Evolutionary conservation across 352 stramenopile genomes (phyloP).

Genomic region (Phytophthora syringae): DNA sequence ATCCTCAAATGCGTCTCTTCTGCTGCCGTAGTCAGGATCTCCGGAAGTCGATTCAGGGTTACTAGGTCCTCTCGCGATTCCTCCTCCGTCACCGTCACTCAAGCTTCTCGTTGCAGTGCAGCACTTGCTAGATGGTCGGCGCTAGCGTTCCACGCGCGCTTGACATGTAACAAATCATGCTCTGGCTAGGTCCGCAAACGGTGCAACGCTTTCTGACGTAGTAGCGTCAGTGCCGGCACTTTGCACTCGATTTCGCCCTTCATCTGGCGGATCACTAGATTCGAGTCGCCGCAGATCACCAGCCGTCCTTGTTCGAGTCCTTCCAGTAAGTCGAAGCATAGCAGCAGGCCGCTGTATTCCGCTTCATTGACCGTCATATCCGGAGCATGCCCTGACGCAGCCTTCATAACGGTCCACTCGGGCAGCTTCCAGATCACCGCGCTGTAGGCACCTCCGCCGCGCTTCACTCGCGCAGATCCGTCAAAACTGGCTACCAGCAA

Average conservation of each 20-base stretch:
- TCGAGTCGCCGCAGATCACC: no score
- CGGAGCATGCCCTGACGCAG: background rate
- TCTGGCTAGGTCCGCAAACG: background rate
- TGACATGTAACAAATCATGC: slow-evolving; percentile 5
- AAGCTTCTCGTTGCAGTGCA: no score
- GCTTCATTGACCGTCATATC: no score
- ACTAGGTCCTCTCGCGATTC: slow-evolving; percentile 9
- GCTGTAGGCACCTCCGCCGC: no score
- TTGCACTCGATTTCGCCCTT: slow-evolving; percentile 9
- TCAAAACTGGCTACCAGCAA: background rate
- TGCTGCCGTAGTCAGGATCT: no score
- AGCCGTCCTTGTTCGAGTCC: background rate
- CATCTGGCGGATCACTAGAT: no score
- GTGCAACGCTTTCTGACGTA: background rate
- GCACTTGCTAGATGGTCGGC: no score
- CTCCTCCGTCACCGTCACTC: no score
- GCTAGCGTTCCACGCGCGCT: slow-evolving; percentile 10
- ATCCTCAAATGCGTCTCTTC: no score
- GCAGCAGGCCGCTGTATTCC: background rate
- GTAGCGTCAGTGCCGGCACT: background rate
- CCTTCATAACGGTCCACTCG: background rate
- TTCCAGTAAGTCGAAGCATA: background rate
- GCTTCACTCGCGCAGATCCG: no score
- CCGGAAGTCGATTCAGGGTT: slow-evolving; percentile 3
- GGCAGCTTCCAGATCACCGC: no score